Conservation (phyloP, 108 stramenopile genomes). For the Phaeodactylum tricornutum region DNA sequence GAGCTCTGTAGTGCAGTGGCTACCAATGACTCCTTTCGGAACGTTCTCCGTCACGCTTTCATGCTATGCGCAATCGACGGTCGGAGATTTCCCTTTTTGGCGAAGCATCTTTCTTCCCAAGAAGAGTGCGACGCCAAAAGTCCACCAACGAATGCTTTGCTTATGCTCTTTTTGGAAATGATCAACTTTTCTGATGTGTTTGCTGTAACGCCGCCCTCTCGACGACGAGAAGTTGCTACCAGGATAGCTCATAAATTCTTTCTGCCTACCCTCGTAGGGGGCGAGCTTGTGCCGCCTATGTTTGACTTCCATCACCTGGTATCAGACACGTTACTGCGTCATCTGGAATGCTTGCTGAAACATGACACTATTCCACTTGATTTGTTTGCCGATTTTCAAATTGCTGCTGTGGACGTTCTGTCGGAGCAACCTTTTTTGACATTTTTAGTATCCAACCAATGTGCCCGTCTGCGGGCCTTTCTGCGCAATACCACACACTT, state of each 20-base stretch:
- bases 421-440: constrained; percentile 41
- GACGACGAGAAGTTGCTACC: constrained; percentile 26
- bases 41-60: constrained; percentile 28
- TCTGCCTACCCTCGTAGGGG: constrained; percentile 27
- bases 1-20: too few relatives aligned
- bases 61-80: constrained; percentile 52
- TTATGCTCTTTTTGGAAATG: constrained; percentile 67
- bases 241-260: constrained; percentile 49
- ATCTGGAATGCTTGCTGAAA: constrained; percentile 41
- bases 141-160: constrained; percentile 21
- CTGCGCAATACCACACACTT: constrained; percentile 55
- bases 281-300: constrained; percentile 30
- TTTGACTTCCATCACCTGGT: constrained; percentile 54
- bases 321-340: constrained; percentile 25
- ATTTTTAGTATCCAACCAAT: constrained; percentile 60
- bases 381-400: constrained; percentile 46
- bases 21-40: background rate
- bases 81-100: constrained; percentile 57
- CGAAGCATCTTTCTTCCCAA: constrained; percentile 29
- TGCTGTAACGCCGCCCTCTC: constrained; percentile 20
- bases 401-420: constrained; percentile 42
- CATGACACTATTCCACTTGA: constrained; percentile 22
- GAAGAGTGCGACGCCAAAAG: constrained; percentile 5
- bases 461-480: constrained; percentile 79
- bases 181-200: constrained; percentile 42